A percentile compares a stretch with the other conserved stretches of the same genome.
Evolutionary conservation across 352 stramenopile species (phyloP).

Genomic region (Thalassiosira exigua): DNA sequence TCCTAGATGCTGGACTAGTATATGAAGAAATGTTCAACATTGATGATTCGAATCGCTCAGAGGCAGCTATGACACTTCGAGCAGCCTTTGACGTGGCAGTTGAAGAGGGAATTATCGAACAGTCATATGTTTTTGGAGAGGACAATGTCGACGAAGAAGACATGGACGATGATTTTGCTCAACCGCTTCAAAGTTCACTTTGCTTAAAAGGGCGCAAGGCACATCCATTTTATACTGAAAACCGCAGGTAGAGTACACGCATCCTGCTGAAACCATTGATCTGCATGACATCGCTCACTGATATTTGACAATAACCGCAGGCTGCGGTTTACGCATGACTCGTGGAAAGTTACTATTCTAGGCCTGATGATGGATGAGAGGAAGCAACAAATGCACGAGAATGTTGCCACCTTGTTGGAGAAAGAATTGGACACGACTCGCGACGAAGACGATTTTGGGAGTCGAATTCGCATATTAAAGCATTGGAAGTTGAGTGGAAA

Average conservation of each 20-base stretch:
- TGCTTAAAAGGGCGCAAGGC: slow-evolving; percentile 37
- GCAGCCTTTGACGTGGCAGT: slow-evolving; percentile 43
- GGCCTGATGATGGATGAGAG: slow-evolving; percentile 62
- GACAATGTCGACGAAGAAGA: slow-evolving; percentile 54
- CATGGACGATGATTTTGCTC: slow-evolving; percentile 47
- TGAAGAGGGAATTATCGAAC: slow-evolving; percentile 56
- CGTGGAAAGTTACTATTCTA: slow-evolving; percentile 72
- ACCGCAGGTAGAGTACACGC: too few relatives aligned
- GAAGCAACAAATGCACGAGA: slow-evolving; percentile 67
- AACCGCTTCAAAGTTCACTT: slow-evolving; percentile 33
- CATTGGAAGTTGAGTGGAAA: slow-evolving; percentile 69
- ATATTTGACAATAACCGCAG: too few relatives aligned
- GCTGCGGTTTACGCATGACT: slow-evolving; percentile 67
- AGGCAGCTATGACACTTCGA: slow-evolving; percentile 32
- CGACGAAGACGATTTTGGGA: slow-evolving; percentile 51
- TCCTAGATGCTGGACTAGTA: slow-evolving; percentile 56
- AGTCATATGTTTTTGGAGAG: slow-evolving; percentile 37
- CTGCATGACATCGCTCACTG: too few relatives aligned
- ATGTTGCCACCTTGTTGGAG: slow-evolving; percentile 68
- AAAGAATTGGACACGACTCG: slow-evolving; percentile 26
- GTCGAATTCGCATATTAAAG: slow-evolving; percentile 57
- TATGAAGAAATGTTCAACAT: slow-evolving; percentile 54
- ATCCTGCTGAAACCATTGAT: too few relatives aligned
- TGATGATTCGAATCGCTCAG: slow-evolving; percentile 28
- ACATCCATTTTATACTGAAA: slow-evolving; percentile 54